Base-by-base conservation (phyloP, 495 filamentous ascomycete genomes). In the Lindgomyces ingoldianus region DNA sequence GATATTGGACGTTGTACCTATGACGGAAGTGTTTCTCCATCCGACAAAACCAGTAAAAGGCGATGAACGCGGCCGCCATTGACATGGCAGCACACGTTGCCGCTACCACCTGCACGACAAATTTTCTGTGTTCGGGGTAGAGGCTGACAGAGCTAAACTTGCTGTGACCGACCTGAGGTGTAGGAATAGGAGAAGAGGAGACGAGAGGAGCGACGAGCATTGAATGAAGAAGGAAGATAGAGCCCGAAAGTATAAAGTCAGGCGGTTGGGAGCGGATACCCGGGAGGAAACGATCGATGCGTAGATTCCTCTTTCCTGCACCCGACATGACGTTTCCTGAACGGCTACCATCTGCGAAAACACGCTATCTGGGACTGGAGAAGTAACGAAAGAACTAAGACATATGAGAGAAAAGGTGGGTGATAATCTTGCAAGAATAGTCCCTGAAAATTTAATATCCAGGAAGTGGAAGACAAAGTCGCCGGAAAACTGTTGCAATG, bases 1-100 rank as follows among this genome's bases (percentile, higher is more conserved):
- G 1, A 48, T 26, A 44, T n/a, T 16, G 22, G 49, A 14, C 49
- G 29, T 73, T 81, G 76, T 83, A 87, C 88, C 87, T 85, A 72
- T 90, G 89, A 52, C 89, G 82, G 73, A 90, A 92, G 47, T 77
- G 84, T 70, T 85, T 81, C 67, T 83, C 81, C 88, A 92, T 92
- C 68, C 83, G 82, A 44, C 83, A 75, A 74, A 92, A 90, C 87
- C 87, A 91, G 73, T 88, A 91, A 52, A 87, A 77, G 19, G 84
- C 75, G 44, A 78, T 68, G 4, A 85, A 59, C 0, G 79, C 78
- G 14, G 80, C 74, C 9, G 81, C 18, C 24, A 89, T 72, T 62
- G 84, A 87, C 73, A 87, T 64, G 21, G 80, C 72, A 22, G 81
- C 75, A 12, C 68, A 70, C 21, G 73, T 62, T 4, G 73, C 75